Evolutionary conservation across 176 grass and related monocot genomes (phyloP), one percentile per base, ranked within the genome.

Genomic region (Ananas comosus): DNA sequence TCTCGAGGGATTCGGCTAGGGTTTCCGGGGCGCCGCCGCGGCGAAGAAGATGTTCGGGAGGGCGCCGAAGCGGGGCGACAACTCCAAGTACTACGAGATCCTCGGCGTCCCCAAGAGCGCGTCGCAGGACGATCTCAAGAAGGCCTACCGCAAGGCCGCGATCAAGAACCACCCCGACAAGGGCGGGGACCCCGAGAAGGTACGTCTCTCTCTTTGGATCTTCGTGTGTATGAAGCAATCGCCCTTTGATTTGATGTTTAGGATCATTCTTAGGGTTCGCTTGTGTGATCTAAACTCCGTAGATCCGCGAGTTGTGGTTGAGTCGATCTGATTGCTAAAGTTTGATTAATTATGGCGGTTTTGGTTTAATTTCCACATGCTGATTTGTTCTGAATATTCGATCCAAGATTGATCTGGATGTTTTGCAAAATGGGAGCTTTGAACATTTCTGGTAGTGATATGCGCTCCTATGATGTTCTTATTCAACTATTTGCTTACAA

Each of bases 141-240:
- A 97, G 84, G 93, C 93, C 24, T 97, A 97, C 76, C 93, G 93
- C 65, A 97, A 92, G 89, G 93, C 93, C 48, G 93, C 93, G 77
- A 92, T 97, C 78, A 97, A 97, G 86, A 97, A 97, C 72, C 93
- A 97, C 67, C 93, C 93, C 66, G 89, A 97, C 71, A 97, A 97
- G 89, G 93, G 93, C 29, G 89, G 93, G 0, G 93, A 97, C 77
- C 93, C 93, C 4, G 89, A 97, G 89, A 97, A 97, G 93, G 93
- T 92, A 56, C 76, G 51, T 24, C 42, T 23, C 27, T 28, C 24
- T 25, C 9, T 10, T 4, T 1, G 53, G 33, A 0, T 10, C 19
- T 16, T 57, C 12, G 25, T 19, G 10, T 57, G 12, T 58, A 24
- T 48, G 1, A 42, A 13, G 9, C 13, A 42, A 42, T 42, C 33